Evolutionary conservation across 148 eudicot genomes (phyloP).

Genomic region (Limonium bicolor): DNA sequence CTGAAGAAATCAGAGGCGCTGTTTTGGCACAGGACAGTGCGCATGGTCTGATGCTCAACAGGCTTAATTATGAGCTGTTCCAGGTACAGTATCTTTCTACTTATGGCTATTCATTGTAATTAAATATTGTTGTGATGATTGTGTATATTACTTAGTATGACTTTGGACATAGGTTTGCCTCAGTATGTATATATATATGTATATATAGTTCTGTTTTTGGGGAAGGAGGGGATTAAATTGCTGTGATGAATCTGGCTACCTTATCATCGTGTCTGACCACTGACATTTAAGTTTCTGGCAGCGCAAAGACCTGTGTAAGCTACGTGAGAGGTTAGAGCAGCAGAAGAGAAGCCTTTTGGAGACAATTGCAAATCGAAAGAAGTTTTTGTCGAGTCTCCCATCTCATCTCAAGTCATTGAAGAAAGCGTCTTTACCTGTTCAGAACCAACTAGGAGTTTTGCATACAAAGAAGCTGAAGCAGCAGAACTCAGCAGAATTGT

Average conservation of each 20-base stretch:
- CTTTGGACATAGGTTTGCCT: neutral
- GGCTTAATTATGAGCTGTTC: constrained; percentile 81
- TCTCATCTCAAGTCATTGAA: constrained; percentile 91
- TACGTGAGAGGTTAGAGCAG: constrained; percentile 60
- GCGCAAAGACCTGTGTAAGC: constrained; percentile 94
- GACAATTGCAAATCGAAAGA: constrained; percentile 75
- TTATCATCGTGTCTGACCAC: too few relatives aligned
- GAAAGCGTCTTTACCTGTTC: constrained; percentile 94
- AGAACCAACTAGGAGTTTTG: constrained; percentile 65
- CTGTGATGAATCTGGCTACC: too few relatives aligned
- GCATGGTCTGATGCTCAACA: constrained; percentile 81
- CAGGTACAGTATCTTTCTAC: constrained; percentile 46
- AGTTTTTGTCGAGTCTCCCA: constrained; percentile 91
- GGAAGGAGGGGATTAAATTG: too few relatives aligned
- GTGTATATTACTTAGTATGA: neutral
- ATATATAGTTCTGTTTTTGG: too few relatives aligned
- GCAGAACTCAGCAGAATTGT: constrained; percentile 73
- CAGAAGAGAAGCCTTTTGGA: constrained; percentile 61
- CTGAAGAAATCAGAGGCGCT: constrained; percentile 56
- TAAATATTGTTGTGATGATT: neutral
- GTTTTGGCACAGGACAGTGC: constrained; percentile 45
- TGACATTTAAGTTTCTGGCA: constrained; percentile 30
- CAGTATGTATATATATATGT: too few relatives aligned
- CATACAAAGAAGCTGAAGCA: constrained; percentile 83
- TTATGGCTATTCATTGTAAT: neutral